These are phyloP conservation scores for Thraustochytrium aureum DNA, from an alignment of 352 stramenopile species.

Conservation along the genomic window DNA sequence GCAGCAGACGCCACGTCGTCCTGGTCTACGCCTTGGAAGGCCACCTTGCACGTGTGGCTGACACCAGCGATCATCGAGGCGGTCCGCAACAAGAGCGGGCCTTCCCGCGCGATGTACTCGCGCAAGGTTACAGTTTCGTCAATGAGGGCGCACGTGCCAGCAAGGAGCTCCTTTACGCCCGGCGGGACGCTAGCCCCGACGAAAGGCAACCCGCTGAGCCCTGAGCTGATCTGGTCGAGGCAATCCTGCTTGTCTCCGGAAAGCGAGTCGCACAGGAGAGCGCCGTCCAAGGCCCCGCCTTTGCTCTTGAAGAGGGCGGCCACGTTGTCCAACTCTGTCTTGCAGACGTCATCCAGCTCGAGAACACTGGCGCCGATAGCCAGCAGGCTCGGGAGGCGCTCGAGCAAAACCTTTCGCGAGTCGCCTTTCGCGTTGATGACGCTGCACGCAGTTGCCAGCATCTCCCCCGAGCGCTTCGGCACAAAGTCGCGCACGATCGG, in stretches of 20 bases:
- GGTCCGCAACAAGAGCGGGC: background rate
- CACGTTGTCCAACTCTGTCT: slow-evolving; percentile 6
- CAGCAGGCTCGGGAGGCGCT: slow-evolving; percentile 11
- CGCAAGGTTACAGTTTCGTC: background rate
- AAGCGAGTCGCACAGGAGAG: background rate
- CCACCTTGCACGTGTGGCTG: background rate
- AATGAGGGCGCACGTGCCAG: slow-evolving; percentile 10
- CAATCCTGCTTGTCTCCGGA: background rate
- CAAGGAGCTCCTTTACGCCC: background rate
- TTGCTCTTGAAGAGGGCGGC: slow-evolving; percentile 35
- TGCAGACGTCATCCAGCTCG: slow-evolving; percentile 19
- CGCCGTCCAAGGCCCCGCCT: slow-evolving; percentile 17
- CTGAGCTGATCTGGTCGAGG: background rate
- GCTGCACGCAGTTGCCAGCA: slow-evolving; percentile 26
- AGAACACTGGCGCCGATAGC: background rate
- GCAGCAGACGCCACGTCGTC: background rate
- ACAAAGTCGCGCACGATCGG: slow-evolving; percentile 32
- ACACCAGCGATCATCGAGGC: slow-evolving; percentile 22
- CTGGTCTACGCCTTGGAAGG: background rate
- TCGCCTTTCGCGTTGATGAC: slow-evolving; percentile 5
- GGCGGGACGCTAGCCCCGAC: background rate
- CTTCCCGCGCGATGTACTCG: slow-evolving; percentile 6
- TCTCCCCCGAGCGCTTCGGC: slow-evolving; percentile 16
- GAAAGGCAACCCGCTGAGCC: background rate
- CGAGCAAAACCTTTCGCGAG: background rate